These are phyloP conservation scores for Trichoderma guizhouense DNA, from an alignment of 2,329 filamentous ascomycete genomes.

Conservation along the genomic window DNA sequence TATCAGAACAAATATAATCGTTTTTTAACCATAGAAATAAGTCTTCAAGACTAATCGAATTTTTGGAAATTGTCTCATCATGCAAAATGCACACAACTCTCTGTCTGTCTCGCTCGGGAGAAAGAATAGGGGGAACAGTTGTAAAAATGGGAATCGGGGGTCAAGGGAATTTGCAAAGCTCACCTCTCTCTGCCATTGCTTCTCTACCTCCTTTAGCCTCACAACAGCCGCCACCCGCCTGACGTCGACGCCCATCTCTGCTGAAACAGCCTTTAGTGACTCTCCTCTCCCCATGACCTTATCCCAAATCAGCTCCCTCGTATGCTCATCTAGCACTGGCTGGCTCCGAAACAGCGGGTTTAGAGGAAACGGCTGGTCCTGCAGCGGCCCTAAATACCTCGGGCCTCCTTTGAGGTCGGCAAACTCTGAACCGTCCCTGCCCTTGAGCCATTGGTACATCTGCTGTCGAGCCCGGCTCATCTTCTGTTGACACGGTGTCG, in stretches of 20 bases:
- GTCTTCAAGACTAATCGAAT: slow-evolving; percentile 99
- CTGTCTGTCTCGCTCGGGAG: neutral
- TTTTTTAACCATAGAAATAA: slow-evolving; percentile 75
- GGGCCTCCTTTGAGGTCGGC: slow-evolving; percentile 28
- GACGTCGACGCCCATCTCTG: slow-evolving; percentile 74
- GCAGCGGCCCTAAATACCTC: slow-evolving; percentile 38
- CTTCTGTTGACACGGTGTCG: slow-evolving; percentile 38
- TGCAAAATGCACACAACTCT: slow-evolving; percentile 22
- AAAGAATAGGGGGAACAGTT: slow-evolving; percentile 19
- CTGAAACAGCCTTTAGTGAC: slow-evolving; percentile 72
- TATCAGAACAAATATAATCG: slow-evolving; percentile 29
- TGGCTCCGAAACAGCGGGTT: slow-evolving; percentile 70
- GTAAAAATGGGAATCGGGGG: neutral
- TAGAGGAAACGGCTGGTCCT: slow-evolving; percentile 64
- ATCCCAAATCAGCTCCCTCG: slow-evolving; percentile 70
- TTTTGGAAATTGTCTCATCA: slow-evolving; percentile 64
- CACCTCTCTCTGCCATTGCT: slow-evolving; percentile 72
- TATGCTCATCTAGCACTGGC: slow-evolving; percentile 67
- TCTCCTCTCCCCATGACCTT: slow-evolving; percentile 63
- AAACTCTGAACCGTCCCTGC: slow-evolving; percentile 25
- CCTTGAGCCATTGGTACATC: slow-evolving; percentile 41
- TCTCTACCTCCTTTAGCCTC: slow-evolving; percentile 81
- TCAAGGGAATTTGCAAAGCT: slow-evolving; percentile 35
- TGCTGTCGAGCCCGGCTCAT: slow-evolving; percentile 35
- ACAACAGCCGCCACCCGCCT: slow-evolving; percentile 82